Evolutionary conservation across 495 filamentous ascomycete species (phyloP).

Genomic region (Aspergillus sclerotioniger): DNA sequence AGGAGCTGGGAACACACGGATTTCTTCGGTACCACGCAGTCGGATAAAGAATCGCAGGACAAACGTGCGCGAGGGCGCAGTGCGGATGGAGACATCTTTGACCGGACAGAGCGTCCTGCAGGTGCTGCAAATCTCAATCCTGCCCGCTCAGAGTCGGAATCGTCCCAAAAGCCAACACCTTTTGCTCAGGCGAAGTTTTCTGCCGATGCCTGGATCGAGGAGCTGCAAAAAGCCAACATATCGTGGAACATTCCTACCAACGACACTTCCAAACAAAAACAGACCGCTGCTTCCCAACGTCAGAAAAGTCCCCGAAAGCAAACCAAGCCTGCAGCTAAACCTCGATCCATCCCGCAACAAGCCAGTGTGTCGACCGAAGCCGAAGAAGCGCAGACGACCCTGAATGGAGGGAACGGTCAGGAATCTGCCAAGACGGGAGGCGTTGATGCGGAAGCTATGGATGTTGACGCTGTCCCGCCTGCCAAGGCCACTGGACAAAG

Average conservation of each 20-base stretch:
- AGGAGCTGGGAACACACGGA: constrained; percentile 51
- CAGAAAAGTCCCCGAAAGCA: constrained; percentile 40
- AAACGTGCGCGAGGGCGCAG: constrained; percentile 34
- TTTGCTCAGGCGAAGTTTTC: constrained; percentile 55
- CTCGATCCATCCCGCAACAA: constrained; percentile 30
- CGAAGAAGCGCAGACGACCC: constrained; percentile 38
- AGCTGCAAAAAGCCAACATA: constrained; percentile 52
- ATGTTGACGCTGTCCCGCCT: constrained; percentile 45
- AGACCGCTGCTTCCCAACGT: constrained; percentile 27
- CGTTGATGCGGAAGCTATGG: constrained; percentile 45
- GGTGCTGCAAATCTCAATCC: constrained; percentile 19
- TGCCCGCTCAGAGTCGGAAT: constrained; percentile 15
- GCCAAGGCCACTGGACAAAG: constrained; percentile 12
- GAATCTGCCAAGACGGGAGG: constrained; percentile 14
- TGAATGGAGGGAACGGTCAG: constrained; percentile 19
- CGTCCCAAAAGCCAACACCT: constrained; percentile 29
- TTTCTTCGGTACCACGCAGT: constrained; percentile 46
- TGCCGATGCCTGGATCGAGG: constrained; percentile 62
- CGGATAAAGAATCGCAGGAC: constrained; percentile 31
- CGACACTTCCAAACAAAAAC: constrained; percentile 27
- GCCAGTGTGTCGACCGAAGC: constrained; percentile 43
- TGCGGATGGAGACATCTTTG: constrained; percentile 19
- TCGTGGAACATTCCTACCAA: constrained; percentile 46
- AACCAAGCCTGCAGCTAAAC: constrained; percentile 26
- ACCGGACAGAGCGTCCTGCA: constrained; percentile 16